Base-by-base conservation (phyloP, 225 moss, liverwort and hornwort species). In the Anthoceros angustus region DNA sequence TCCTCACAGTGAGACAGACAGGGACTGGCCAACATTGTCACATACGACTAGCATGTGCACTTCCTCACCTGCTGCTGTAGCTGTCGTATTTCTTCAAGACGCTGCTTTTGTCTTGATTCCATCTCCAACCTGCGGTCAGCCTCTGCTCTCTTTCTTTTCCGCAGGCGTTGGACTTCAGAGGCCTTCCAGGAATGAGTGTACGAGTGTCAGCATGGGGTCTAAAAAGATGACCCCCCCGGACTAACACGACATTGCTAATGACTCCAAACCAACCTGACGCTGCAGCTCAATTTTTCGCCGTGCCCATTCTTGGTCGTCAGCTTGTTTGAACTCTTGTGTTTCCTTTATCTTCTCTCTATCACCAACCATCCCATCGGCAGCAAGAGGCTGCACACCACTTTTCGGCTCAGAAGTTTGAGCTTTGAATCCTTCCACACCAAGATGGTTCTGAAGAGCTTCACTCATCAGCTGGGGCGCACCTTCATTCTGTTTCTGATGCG, bases 231-330 rank as follows among this genome's bases (percentile, higher is more conserved):
- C 14, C 12, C 39, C 40, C 40, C 9, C 38, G 24, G 40, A 12
- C 65, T 39, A 42, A 12, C 10, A 38, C 32, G 41, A 66, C 10
- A 9, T 39, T n/a, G n/a, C n/a, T n/a, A n/a, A 12, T 40, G 41
- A 12, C 0, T 21, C 43, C 39, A 43, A 62, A 38, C 15, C 73
- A 41, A 87, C 95, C 86, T 98, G 98, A 72, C 87, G 85, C 68
- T 84, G 76, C 66, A 98, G 78, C 76, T 98, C 98, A 70, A 74
- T 72, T 69, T 87, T 79, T 21, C 98, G 87, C 40, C 77, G 78
- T 64, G 80, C 87, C 98, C 98, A 91, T 73, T 92, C 92, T 64
- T 80, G 87, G 67, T 84, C 74, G 72, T 98, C 92, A 61, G 81
- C 83, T 62, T 75, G 74, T 73, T 77, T 83, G 49, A 88, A 95